These are phyloP conservation scores for Pinus tabuliformis DNA, from an alignment of 75 land plant species.

Conservation along the genomic window DNA sequence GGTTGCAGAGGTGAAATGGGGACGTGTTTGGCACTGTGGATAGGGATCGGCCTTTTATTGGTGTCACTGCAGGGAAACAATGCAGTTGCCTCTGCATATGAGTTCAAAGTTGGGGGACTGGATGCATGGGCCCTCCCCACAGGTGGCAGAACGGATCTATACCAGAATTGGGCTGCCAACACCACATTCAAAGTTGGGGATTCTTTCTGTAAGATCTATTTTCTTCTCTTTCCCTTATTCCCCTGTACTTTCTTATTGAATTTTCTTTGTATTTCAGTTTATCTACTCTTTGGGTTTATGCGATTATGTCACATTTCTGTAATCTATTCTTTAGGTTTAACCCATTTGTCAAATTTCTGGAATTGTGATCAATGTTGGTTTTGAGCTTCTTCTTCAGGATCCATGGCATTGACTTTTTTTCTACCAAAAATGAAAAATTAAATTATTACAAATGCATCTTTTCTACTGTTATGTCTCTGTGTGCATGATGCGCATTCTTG, in stretches of 20 bases:
- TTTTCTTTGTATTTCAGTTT: not conserved
- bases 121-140: conserved; percentile 66
- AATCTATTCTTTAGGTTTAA: not conserved
- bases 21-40: no score
- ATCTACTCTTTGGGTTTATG: not conserved
- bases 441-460: no score
- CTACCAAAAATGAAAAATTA: not conserved
- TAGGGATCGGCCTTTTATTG: no score
- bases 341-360: not conserved
- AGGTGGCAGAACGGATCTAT: conserved; percentile 32
- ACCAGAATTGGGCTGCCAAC: conserved; percentile 44
- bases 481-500: no score
- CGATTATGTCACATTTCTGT: not conserved
- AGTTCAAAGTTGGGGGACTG: conserved; percentile 63
- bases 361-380: not conserved
- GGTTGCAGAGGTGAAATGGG: no score
- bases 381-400: not conserved
- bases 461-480: no score
- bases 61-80: no score
- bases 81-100: no score
- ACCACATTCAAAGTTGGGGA: conserved; percentile 58
- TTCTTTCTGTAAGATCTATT: conserved; percentile 53
- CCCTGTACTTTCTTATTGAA: not conserved
- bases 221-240: not conserved
- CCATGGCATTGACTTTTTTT: no score